A percentile compares a stretch with the other conserved stretches of the same genome.
Evolutionary conservation across 495 filamentous ascomycete species (phyloP).

Genomic region (Penicillium flavigenum): DNA sequence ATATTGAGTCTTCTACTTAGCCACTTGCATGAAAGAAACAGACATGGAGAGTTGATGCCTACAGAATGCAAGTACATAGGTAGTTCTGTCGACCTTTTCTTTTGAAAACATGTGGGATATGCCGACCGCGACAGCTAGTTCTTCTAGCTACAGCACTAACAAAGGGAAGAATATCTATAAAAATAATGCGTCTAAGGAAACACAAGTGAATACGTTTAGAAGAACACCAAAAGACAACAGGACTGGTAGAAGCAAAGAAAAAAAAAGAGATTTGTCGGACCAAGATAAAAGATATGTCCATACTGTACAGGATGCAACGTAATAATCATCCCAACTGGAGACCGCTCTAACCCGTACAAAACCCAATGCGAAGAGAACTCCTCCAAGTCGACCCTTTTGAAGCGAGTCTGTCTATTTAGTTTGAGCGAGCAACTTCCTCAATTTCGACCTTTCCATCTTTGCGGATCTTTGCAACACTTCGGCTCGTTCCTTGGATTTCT

Average conservation of each 20-base stretch:
- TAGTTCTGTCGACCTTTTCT: no score
- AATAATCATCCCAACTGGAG: slow-evolving; percentile 16
- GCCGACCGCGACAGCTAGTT: no score
- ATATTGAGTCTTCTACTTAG: no score
- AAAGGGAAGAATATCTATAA: no score
- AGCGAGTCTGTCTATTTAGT: slow-evolving; percentile 15
- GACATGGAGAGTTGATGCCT: no score
- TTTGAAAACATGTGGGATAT: no score
- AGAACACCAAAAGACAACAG: no score
- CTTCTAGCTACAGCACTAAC: no score
- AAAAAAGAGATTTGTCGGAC: slow-evolving; percentile 14
- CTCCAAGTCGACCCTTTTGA: slow-evolving; percentile 3
- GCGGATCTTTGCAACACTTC: slow-evolving; percentile 58
- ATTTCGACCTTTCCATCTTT: slow-evolving; percentile 69
- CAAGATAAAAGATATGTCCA: slow-evolving; percentile 23
- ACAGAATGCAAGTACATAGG: no score
- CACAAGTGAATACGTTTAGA: no score
- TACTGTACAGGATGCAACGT: slow-evolving; percentile 17
- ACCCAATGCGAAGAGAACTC: slow-evolving; percentile 17
- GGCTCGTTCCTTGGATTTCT: slow-evolving; percentile 38
- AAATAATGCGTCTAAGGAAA: no score
- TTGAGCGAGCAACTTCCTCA: slow-evolving; percentile 51
- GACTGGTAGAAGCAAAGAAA: slow-evolving; percentile 2
- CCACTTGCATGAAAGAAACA: no score
- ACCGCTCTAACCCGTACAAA: slow-evolving; percentile 17